These are phyloP conservation scores for Alternaria viburni DNA, from an alignment of 2,329 filamentous ascomycete genomes.

Conservation along the genomic window DNA sequence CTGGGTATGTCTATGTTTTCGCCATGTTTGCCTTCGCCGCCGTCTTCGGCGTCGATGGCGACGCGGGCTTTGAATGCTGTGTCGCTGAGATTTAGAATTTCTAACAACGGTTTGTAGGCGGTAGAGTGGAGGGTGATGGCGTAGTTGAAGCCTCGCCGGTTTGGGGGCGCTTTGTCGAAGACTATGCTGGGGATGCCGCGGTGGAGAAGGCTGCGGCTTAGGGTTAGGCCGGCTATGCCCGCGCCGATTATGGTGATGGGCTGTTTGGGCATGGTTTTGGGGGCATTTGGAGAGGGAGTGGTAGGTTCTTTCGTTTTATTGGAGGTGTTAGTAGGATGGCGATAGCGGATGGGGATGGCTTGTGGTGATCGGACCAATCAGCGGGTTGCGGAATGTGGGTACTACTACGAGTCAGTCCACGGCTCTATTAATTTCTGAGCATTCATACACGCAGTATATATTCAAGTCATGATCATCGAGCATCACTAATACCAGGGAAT, in stretches of 20 bases:
- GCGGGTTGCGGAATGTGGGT: background rate
- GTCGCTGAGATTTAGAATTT: conserved; percentile 41
- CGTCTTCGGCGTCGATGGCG: conserved; percentile 38
- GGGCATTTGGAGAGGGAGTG: background rate
- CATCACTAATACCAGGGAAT: background rate
- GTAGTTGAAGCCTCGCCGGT: conserved; percentile 41
- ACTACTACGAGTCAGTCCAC: too few relatives aligned
- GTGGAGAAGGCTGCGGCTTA: conserved; percentile 45
- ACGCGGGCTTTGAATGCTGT: conserved; percentile 36
- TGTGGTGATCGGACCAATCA: background rate
- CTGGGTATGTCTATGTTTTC: conserved; percentile 4
- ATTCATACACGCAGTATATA: background rate
- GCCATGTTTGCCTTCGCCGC: conserved; percentile 30
- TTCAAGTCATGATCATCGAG: background rate
- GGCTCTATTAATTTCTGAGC: background rate
- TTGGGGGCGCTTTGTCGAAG: conserved; percentile 40
- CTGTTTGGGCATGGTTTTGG: conserved; percentile 8
- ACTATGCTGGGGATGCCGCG: conserved; percentile 40
- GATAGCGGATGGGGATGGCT: background rate
- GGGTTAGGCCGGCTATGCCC: conserved; percentile 53
- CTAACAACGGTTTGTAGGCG: conserved; percentile 42
- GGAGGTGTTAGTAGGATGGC: background rate
- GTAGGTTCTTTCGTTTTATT: background rate
- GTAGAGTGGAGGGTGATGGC: conserved; percentile 48
- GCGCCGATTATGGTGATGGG: conserved; percentile 51